These are phyloP conservation scores for Trypanosoma cruzi DNA, from an alignment of 208 protist genomes.

Conservation along the genomic window DNA sequence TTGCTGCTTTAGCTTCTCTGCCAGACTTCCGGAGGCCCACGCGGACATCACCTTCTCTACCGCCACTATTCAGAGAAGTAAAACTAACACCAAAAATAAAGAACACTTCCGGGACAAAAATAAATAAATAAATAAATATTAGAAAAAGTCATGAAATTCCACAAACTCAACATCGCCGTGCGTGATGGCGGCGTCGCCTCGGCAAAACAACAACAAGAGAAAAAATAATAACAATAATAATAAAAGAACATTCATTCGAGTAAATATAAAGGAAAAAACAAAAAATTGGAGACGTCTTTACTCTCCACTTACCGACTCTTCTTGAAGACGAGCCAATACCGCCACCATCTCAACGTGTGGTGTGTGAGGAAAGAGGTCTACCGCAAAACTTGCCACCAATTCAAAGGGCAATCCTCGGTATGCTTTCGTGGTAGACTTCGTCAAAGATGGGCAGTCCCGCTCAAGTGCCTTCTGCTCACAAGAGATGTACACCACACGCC, in stretches of 20 bases:
- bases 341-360: constrained; percentile 95
- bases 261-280: constrained; percentile 11
- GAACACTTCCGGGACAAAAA: neutral
- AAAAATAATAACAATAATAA: constrained; percentile 17
- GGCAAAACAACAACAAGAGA: neutral
- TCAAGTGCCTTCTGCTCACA: constrained; percentile 94
- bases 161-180: neutral
- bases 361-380: constrained; percentile 97
- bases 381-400: constrained; percentile 81
- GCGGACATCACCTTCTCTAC: constrained; percentile 53
- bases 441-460: constrained; percentile 81
- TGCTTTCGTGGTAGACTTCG: constrained; percentile 77
- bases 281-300: constrained; percentile 8
- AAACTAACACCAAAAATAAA: constrained; percentile 1
- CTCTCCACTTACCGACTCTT: constrained; percentile 1
- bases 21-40: constrained; percentile 54
- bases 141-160: neutral
- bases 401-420: constrained; percentile 85
- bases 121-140: neutral
- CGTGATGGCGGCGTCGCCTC: too few species aligned
- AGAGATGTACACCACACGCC: constrained; percentile 95
- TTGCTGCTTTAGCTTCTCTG: constrained; percentile 63
- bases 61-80: constrained; percentile 4
- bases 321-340: constrained; percentile 67
- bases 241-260: constrained; percentile 9